phyloP scores from a whole-genome alignment of 345 rosid species.

The Corchorus olitorius region DNA sequence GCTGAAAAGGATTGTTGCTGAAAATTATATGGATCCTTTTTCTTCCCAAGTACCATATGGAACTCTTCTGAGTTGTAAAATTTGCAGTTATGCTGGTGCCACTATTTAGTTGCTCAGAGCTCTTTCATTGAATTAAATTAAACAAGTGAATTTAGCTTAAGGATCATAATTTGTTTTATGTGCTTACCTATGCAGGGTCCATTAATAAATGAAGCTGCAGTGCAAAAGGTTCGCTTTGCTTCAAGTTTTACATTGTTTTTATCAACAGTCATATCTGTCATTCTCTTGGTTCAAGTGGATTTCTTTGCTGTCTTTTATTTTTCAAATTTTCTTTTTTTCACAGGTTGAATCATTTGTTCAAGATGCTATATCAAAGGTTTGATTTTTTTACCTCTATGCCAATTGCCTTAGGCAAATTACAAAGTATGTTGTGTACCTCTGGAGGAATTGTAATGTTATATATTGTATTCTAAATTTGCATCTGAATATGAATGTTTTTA shows the following conservation, averaged over 20 bases:
- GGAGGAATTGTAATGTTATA: neutral
- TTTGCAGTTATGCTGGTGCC: neutral
- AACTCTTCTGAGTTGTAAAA: neutral
- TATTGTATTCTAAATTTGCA: neutral
- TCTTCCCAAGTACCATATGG: neutral
- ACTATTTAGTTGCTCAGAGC: neutral
- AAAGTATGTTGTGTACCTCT: neutral
- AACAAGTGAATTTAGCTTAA: constrained; percentile 16
- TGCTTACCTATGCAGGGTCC: constrained; percentile 71
- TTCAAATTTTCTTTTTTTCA: constrained; percentile 25
- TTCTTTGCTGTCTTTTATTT: constrained; percentile 24
- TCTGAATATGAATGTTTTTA: neutral
- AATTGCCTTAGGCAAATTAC: neutral
- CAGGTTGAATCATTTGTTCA: constrained; percentile 87
- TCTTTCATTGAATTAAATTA: neutral
- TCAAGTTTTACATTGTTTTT: constrained; percentile 17
- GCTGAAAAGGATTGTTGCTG: neutral
- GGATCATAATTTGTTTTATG: constrained; percentile 1
- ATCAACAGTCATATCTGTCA: constrained; percentile 4
- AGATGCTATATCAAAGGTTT: constrained; percentile 90
- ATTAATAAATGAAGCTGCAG: constrained; percentile 89
- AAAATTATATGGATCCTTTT: constrained; percentile 3
- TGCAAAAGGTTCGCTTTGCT: constrained; percentile 66
- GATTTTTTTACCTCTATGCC: constrained; percentile 24
- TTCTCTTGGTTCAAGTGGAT: constrained; percentile 11